Evolutionary conservation across 306 rosid genomes (phyloP).

Genomic region (Lathyrus oleraceus): DNA sequence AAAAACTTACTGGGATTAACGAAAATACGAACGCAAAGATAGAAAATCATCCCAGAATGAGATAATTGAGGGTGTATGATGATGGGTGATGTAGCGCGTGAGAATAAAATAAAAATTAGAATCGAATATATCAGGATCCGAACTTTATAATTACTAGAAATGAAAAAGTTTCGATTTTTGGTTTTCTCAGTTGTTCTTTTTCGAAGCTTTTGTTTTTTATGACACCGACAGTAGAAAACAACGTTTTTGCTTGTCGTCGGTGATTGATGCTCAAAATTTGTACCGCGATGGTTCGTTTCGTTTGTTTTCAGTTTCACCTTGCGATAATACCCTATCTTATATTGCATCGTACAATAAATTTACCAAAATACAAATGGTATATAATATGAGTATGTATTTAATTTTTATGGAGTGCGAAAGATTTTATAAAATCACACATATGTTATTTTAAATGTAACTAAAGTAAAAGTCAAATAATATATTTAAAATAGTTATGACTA

Average conservation of each 20-base stretch:
- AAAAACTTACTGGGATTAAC: constrained; percentile 32
- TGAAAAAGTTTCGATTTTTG: constrained; percentile 33
- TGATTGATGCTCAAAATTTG: not conserved
- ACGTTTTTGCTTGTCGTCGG: constrained; percentile 30
- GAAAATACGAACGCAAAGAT: constrained; percentile 29
- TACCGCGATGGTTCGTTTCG: too few relatives aligned
- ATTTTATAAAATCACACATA: too few relatives aligned
- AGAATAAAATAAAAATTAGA: constrained; percentile 17
- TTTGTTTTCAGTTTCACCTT: not conserved
- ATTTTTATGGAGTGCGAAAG: too few relatives aligned
- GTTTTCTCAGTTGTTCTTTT: not conserved
- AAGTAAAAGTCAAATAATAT: too few relatives aligned
- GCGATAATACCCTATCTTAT: too few relatives aligned
- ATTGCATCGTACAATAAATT: too few relatives aligned
- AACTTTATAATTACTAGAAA: constrained; percentile 19
- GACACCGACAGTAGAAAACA: constrained; percentile 39
- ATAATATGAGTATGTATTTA: too few relatives aligned
- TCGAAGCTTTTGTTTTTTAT: not conserved
- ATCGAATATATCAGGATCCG: constrained; percentile 39
- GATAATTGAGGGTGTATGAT: constrained; percentile 33
- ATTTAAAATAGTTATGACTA: too few relatives aligned
- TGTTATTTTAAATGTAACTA: too few relatives aligned
- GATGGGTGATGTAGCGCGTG: constrained; percentile 16
- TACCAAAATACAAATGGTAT: too few relatives aligned
- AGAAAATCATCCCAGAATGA: constrained; percentile 7